Evolutionary conservation across 2,329 filamentous ascomycete species (phyloP).

Genomic region (Claviceps spartinae): DNA sequence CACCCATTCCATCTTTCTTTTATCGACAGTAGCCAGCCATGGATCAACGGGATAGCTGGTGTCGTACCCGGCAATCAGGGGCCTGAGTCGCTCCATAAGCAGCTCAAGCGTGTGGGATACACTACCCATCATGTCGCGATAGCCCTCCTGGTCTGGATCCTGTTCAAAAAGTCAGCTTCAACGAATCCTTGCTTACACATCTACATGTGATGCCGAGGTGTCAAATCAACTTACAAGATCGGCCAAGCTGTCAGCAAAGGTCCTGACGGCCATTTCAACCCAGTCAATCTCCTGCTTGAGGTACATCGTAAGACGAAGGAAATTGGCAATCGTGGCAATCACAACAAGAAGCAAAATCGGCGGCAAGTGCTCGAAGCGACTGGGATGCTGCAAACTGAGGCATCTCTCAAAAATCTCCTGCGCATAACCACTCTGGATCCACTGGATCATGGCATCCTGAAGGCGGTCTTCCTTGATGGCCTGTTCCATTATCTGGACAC

Average conservation of each 20-base stretch:
- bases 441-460: constrained; percentile 51
- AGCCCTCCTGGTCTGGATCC: constrained; percentile 25
- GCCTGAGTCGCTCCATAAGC: constrained; percentile 21
- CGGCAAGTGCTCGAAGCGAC: constrained; percentile 39
- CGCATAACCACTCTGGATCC: constrained; percentile 51
- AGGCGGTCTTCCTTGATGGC: constrained; percentile 47
- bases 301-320: constrained; percentile 37
- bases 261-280: constrained; percentile 45
- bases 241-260: constrained; percentile 34
- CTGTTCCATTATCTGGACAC: constrained; percentile 45
- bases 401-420: constrained; percentile 46
- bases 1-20: constrained; percentile 26
- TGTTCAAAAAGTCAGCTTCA: constrained; percentile 12
- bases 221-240: constrained; percentile 32
- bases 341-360: constrained; percentile 51
- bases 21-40: constrained; percentile 24
- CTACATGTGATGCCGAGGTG: too few relatives aligned
- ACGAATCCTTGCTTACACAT: neutral
- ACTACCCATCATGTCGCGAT: constrained; percentile 24
- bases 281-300: constrained; percentile 44
- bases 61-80: constrained; percentile 20
- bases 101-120: constrained; percentile 26
- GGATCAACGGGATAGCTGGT: constrained; percentile 26
- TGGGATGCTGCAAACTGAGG: constrained; percentile 23
- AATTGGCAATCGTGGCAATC: constrained; percentile 48